Evolutionary conservation across 2,329 filamentous ascomycete genomes (phyloP).

Genomic region (Ilyonectria destructans): DNA sequence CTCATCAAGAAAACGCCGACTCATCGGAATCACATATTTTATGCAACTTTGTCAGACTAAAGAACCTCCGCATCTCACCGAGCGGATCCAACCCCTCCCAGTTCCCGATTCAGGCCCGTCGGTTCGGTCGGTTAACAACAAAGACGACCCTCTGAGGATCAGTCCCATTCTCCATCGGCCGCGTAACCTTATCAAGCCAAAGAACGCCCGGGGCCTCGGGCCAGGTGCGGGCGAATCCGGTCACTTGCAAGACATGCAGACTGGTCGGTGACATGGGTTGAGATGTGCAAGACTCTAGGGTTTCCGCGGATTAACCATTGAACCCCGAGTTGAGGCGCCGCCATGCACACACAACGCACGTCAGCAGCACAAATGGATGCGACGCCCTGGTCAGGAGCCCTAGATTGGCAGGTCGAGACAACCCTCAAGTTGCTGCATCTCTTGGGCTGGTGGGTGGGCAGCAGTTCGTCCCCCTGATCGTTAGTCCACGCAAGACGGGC

Average conservation of each 20-base stretch:
- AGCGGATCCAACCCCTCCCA: neutral
- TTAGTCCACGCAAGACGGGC: conserved; percentile 16
- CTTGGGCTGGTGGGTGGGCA: conserved; percentile 16
- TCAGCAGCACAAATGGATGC: conserved; percentile 25
- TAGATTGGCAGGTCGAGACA: conserved; percentile 17
- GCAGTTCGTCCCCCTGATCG: conserved; percentile 19
- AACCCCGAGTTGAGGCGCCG: neutral
- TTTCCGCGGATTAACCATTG: neutral
- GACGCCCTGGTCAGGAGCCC: conserved; percentile 17
- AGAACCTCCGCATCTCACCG: conserved; percentile 7
- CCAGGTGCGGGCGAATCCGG: conserved; percentile 32
- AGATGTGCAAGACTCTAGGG: conserved; percentile 28
- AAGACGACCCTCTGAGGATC: neutral
- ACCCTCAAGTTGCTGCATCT: conserved; percentile 15
- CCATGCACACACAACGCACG: conserved; percentile 26
- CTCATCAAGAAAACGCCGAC: neutral
- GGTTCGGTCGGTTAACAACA: conserved; percentile 18
- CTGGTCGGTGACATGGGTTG: conserved; percentile 17
- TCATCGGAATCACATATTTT: neutral
- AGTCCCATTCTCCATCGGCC: conserved; percentile 23
- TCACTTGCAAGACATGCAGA: conserved; percentile 21
- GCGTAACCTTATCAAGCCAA: conserved; percentile 32
- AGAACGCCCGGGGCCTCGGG: conserved; percentile 24
- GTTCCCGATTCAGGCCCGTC: neutral
- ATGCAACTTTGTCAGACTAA: neutral